A percentile compares a stretch with the other conserved stretches of the same genome.
Conservation (phyloP, 306 rosid genomes). For the Prinsepia uniflora region DNA sequence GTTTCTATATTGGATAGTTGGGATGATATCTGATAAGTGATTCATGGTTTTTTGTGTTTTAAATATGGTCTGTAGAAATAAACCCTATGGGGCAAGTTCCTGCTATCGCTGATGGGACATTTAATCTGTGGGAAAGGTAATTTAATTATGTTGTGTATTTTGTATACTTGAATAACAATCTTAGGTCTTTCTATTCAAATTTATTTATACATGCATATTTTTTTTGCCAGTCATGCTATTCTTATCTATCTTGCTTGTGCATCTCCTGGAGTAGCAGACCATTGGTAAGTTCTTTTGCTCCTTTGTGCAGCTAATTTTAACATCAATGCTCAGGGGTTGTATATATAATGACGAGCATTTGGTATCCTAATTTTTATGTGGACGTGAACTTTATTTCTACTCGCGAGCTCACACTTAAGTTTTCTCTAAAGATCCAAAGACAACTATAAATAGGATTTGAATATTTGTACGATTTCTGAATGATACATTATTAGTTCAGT, state of each 20-base stretch:
- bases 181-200: not conserved
- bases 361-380: not conserved
- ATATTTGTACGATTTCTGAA: not conserved
- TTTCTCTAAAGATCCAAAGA: not conserved
- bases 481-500: too few relatives aligned
- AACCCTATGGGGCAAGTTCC: conserved; percentile 81
- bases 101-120: conserved; percentile 73
- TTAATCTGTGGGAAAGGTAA: conserved; percentile 82
- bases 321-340: not conserved
- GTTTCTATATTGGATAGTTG: not conserved
- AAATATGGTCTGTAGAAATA: conserved; percentile 44
- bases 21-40: not conserved
- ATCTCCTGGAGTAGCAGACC: conserved; percentile 76
- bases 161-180: not conserved
- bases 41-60: not conserved
- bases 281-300: conserved; percentile 55
- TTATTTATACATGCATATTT: conserved; percentile 7
- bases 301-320: not conserved
- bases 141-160: not conserved
- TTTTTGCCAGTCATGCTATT: conserved; percentile 74
- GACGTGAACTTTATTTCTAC: not conserved
- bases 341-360: not conserved
- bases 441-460: not conserved
- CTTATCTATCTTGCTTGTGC: conserved; percentile 68
- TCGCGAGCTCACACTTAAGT: not conserved